phyloP scores from a whole-genome alignment of 129 eudicot genomes.

The Chrysanthemum seticuspe region DNA sequence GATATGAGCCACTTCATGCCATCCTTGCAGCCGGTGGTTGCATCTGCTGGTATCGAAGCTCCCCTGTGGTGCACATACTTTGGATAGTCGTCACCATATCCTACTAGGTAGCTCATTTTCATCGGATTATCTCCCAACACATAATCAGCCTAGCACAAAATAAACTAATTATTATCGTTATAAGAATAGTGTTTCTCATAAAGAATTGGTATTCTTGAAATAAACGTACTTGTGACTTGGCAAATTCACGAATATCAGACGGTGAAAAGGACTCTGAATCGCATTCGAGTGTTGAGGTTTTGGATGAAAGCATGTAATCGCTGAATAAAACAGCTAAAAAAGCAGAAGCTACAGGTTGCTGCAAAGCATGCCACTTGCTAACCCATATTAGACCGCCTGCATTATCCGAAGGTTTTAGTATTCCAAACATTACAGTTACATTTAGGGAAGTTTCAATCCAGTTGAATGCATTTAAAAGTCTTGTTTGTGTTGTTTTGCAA shows the following conservation, averaged over 20 bases:
- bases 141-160: constrained; percentile 54
- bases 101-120: constrained; percentile 83
- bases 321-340: constrained; percentile 74
- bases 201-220: neutral
- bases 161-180: too few species aligned
- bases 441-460: too few species aligned
- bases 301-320: constrained; percentile 78
- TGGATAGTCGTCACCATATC: constrained; percentile 72
- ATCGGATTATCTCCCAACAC: constrained; percentile 72
- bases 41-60: constrained; percentile 80
- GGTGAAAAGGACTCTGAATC: constrained; percentile 48
- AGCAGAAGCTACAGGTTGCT: constrained; percentile 82
- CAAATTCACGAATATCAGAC: constrained; percentile 67
- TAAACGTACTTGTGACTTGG: constrained; percentile 59
- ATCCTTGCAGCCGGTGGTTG: constrained; percentile 50
- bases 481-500: too few species aligned
- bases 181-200: neutral
- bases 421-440: too few species aligned
- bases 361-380: constrained; percentile 76
- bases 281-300: constrained; percentile 56
- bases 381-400: constrained; percentile 86
- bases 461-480: too few species aligned
- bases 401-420: neutral
- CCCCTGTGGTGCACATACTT: constrained; percentile 81
- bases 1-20: constrained; percentile 70